Conservation (phyloP, 352 stramenopile species). For the Globisporangium nunn region DNA sequence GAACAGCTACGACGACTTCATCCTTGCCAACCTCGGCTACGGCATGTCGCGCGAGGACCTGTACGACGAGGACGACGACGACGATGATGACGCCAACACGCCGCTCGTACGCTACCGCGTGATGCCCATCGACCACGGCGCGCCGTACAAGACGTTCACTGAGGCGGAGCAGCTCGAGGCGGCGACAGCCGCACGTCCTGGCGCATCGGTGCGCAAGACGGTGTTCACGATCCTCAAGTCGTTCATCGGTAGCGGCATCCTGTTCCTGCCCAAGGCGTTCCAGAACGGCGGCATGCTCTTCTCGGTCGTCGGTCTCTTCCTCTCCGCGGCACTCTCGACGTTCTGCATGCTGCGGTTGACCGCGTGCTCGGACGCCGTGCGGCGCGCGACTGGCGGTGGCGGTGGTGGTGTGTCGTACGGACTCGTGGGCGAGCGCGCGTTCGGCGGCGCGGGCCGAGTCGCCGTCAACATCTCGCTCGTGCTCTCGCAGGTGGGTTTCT, state of each 20-base stretch:
- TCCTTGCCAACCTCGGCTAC: slow-evolving; percentile 34
- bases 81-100: slow-evolving; percentile 26
- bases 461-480: slow-evolving; percentile 66
- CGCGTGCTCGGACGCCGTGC: slow-evolving; percentile 38
- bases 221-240: slow-evolving; percentile 70
- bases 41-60: slow-evolving; percentile 36
- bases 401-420: slow-evolving; percentile 45
- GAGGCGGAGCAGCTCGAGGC: slow-evolving; percentile 12
- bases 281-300: slow-evolving; percentile 66
- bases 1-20: slow-evolving; percentile 48
- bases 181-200: background rate
- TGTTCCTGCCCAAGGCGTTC: slow-evolving; percentile 65
- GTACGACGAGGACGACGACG: slow-evolving; percentile 14
- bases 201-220: slow-evolving; percentile 40
- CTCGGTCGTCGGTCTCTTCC: slow-evolving; percentile 35
- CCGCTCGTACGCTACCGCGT: slow-evolving; percentile 23
- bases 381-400: slow-evolving; percentile 1
- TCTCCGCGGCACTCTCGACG: slow-evolving; percentile 39
- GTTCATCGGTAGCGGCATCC: slow-evolving; percentile 61
- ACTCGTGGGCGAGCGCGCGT: slow-evolving; percentile 44
- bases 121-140: slow-evolving; percentile 14
- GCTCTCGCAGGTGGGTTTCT: slow-evolving; percentile 64
- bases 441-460: slow-evolving; percentile 34
- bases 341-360: slow-evolving; percentile 62
- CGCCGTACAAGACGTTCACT: slow-evolving; percentile 6